Evolutionary conservation across 2,329 filamentous ascomycete species (phyloP), one percentile per base, ranked within the genome.

Genomic region (Colletotrichum sp.): DNA sequence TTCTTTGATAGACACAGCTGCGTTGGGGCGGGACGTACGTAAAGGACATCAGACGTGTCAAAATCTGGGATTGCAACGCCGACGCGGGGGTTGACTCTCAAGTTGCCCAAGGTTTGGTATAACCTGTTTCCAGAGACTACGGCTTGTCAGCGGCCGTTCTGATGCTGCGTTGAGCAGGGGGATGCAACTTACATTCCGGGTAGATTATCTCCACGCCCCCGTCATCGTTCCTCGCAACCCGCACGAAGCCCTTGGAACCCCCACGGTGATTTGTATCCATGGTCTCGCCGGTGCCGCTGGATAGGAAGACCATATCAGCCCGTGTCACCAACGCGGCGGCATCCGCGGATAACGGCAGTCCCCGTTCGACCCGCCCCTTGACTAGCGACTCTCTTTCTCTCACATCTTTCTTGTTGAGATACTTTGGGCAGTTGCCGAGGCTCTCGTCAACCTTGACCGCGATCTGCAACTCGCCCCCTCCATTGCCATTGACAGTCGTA

Each of bases 211-310:
- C 87, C 2, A 87, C 79, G 0, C 82, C 81, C 6, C 79, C 83
- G 2, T 85, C 86, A 28, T 87, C 84, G 72, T 94, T 93, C 24
- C 89, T 90, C 2, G 93, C 82, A 10, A 96, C 87, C 28, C 95
- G 90, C 24, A 96, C 86, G 80, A 98, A 96, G 0, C 95, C 95
- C 1, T 88, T 87, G 2, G 92, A 88, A 0, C 95, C 95, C 48
- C 95, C 95, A 8, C 95, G 91, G 80, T 95, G 92, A 81, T 98
- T 98, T 8, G 93, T 94, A 82, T 98, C 95, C 95, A 98, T 98
- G 71, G 92, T 92, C 16, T 86, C 83, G 16, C 90, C 88, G 79
- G 93, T 88, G 1, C 90, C 90, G 24, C 92, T 94, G 21, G 94
- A 93, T 52, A 98, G 85, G 84, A 98, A 98, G 83, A 98, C 92